Evolutionary conservation across 352 stramenopile species (phyloP), one percentile per base, ranked within the genome.

Genomic region (Phytopythium helicoides): DNA sequence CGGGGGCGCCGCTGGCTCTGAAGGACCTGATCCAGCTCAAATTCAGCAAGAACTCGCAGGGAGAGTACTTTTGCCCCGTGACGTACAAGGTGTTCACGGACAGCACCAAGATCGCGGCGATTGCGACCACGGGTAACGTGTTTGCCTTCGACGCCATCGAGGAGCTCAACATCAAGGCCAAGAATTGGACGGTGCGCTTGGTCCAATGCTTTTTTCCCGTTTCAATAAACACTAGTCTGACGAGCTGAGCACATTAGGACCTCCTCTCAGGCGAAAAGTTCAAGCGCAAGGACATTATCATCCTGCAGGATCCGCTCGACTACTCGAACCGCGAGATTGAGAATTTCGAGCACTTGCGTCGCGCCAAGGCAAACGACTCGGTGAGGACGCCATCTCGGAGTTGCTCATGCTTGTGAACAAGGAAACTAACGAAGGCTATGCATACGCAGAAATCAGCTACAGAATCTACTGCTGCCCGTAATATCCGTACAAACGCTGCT

Each of bases 151-250:
- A 99, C 44, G 96, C 96, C 6, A 88, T 99, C 46, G 75, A 98
- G 35, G 97, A 99, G 71, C 87, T 99, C 21, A 99, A 99, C 72
- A 85, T 99, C 62, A 99, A 99, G 70, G 58, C 92, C 6, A 99
- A 99, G 67, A 99, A 98, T 76, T 98, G 92, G 74, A 82, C 82
- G 42, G 81, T 92, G 33, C 28, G 63, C 25, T 6, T 15, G 23
- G 37, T 22, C 25, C 19, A 3, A 28, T 35, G 21, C n/a, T n/a
- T n/a, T n/a, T n/a, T n/a, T n/a, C n/a, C n/a, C n/a, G n/a, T n/a
- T n/a, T n/a, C n/a, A n/a, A n/a, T n/a, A n/a, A n/a, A n/a, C n/a
- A n/a, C n/a, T n/a, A 40, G 3, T 19, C 47, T 41, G 39, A 45
- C 37, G 37, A 18, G 37, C 16, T n/a, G 37, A 10, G 14, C 37